A percentile compares a stretch with the other conserved stretches of the same genome.
These are phyloP conservation scores for Chaetomidium leptoderma DNA, from an alignment of 495 filamentous ascomycete species.

Conservation along the genomic window DNA sequence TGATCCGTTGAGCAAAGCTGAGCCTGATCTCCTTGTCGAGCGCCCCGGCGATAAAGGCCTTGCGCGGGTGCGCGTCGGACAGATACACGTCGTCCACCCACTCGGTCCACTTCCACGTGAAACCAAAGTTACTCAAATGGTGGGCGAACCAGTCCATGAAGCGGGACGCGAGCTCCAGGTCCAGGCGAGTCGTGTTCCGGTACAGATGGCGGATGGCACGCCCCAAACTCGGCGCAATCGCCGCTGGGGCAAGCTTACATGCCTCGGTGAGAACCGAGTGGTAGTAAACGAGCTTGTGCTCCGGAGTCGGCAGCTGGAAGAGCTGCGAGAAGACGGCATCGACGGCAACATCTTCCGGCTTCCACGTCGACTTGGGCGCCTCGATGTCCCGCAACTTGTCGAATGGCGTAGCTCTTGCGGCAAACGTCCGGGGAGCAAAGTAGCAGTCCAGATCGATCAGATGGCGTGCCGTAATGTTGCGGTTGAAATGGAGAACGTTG, in stretches of 20 bases:
- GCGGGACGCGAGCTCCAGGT: constrained; percentile 78
- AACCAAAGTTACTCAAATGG: constrained; percentile 97
- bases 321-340: constrained; percentile 96
- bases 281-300: constrained; percentile 95
- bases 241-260: constrained; percentile 91
- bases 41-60: constrained; percentile 84
- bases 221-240: constrained; percentile 91
- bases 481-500: constrained; percentile 89
- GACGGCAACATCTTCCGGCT: constrained; percentile 94
- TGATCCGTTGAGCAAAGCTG: constrained; percentile 93
- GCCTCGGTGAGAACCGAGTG: constrained; percentile 90
- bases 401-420: constrained; percentile 86
- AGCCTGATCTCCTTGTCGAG: constrained; percentile 96
- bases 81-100: constrained; percentile 87
- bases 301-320: constrained; percentile 77
- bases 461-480: constrained; percentile 77
- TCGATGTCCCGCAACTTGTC: constrained; percentile 78
- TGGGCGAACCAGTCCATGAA: constrained; percentile 98
- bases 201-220: constrained; percentile 92
- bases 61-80: constrained; percentile 73
- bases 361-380: constrained; percentile 75
- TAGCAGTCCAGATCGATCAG: constrained; percentile 94
- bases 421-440: constrained; percentile 81
- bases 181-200: constrained; percentile 70
- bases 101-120: constrained; percentile 99